phyloP scores from a whole-genome alignment of 805 yeast genomes.

The Saccharomyces eubayanus region DNA sequence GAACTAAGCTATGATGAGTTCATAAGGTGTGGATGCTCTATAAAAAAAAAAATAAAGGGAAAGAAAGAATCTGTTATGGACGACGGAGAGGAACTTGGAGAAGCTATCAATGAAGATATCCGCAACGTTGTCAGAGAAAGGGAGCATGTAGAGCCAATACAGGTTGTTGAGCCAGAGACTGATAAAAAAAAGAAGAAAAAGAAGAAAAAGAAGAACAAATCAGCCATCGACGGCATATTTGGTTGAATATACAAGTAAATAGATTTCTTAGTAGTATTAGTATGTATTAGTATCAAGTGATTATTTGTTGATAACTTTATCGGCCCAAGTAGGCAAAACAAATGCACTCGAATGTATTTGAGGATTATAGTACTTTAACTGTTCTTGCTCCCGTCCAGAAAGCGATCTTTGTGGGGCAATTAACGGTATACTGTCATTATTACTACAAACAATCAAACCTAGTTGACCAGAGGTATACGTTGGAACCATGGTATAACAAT shows the following conservation, averaged over 20 bases:
- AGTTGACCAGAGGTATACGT: constrained; percentile 84
- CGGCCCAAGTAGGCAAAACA: constrained; percentile 76
- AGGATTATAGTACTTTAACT: constrained; percentile 57
- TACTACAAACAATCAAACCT: constrained; percentile 67
- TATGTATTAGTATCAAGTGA: not conserved
- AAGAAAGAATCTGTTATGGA: not conserved
- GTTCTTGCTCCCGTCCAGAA: constrained; percentile 38
- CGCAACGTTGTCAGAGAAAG: not conserved
- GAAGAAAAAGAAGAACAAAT: constrained; percentile 41
- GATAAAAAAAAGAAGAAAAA: constrained; percentile 25
- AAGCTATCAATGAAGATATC: constrained; percentile 13
- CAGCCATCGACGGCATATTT: constrained; percentile 70
- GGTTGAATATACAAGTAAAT: constrained; percentile 32
- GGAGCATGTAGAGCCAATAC: not conserved
- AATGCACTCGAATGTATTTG: constrained; percentile 65
- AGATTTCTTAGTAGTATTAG: not conserved
- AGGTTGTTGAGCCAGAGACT: constrained; percentile 9
- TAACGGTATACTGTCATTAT: constrained; percentile 40
- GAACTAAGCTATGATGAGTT: constrained; percentile 13
- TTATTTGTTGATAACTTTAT: constrained; percentile 23
- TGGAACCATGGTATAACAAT: constrained; percentile 77
- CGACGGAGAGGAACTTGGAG: constrained; percentile 30
- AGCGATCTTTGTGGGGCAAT: constrained; percentile 45
- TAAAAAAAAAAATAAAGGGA: not conserved
- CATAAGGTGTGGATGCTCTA: constrained; percentile 12